Evolutionary conservation across 352 stramenopile species (phyloP).

Genomic region (Globisporangium camurandrum): DNA sequence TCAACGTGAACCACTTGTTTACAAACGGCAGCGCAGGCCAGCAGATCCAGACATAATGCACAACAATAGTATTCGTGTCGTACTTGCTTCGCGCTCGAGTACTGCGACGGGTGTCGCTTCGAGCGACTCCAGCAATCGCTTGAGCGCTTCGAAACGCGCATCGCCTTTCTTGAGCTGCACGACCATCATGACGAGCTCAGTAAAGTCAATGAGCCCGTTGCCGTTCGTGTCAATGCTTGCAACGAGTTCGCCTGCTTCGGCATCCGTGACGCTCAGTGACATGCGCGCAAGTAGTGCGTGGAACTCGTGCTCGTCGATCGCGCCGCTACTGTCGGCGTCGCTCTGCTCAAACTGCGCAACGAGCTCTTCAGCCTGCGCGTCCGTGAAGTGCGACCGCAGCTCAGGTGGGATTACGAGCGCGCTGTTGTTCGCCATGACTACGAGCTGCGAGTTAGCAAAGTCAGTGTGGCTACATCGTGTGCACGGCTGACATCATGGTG

Average conservation of each 20-base stretch:
- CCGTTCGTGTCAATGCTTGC: constrained; percentile 46
- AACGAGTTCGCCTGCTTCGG: constrained; percentile 39
- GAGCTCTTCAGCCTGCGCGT: constrained; percentile 48
- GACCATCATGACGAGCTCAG: constrained; percentile 49
- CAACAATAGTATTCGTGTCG: neutral
- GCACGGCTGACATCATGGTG: neutral
- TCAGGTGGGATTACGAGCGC: constrained; percentile 33
- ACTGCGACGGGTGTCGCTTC: constrained; percentile 54
- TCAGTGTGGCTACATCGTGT: no score
- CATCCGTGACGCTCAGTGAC: constrained; percentile 33
- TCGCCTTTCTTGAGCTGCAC: constrained; percentile 49
- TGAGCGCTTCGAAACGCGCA: constrained; percentile 30
- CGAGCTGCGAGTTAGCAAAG: no score
- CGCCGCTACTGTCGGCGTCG: constrained; percentile 41
- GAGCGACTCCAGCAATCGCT: constrained; percentile 37
- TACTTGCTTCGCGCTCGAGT: constrained; percentile 49
- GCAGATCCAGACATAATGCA: neutral
- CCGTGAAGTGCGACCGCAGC: constrained; percentile 32
- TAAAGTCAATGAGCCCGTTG: constrained; percentile 55
- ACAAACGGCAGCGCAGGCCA: neutral
- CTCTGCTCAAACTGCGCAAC: constrained; percentile 49
- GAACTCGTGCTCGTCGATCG: constrained; percentile 64
- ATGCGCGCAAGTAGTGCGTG: constrained; percentile 42
- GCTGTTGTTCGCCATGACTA: constrained; percentile 7
- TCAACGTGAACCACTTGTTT: no score